Evolutionary conservation across 169 alveolate genomes (phyloP), one percentile per base, ranked within the genome.

Genomic region (Plasmodium ovale): DNA sequence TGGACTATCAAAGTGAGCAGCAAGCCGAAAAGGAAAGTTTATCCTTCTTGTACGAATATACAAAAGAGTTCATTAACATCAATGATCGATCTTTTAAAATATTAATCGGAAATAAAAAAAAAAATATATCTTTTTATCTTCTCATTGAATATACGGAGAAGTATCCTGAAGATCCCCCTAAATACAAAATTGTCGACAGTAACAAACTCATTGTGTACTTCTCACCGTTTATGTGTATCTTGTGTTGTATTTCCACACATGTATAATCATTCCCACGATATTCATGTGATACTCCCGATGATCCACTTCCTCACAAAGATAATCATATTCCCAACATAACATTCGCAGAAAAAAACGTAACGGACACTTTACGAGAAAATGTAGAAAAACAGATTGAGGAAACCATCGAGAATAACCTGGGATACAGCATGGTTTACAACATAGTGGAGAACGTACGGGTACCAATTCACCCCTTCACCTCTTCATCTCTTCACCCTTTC

Each of bases 371-470:
- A 35, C 25, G 14, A 25, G 64, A 35, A 31, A 60, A 74, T 74
- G 74, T 74, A 35, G 68, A 74, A n/a, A 31, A 60, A 9, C 74
- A 35, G 10, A 74, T 74, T 23, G 9, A 33, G 44, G 88, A 74
- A 67, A 74, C 88, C 6, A 65, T 74, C 23, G 88, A 74, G 62
- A 74, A 74, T 54, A 74, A 74, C 49, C n/a, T 74, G 70, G 88
- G 88, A 51, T 74, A 74, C 35, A 74, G 68, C 16, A 74, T 74
- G 88, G 62, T 74, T 39, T 74, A 74, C 21, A 74, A 59, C 49
- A 74, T 74, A 60, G 88, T 74, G 35, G 88, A 74, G 37, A 74
- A 74, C 49, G 44, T 74, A 74, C 39, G 88, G 68, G 88, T 74
- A 74, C 27, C n/a, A n/a, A n/a, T n/a, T n/a, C n/a, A n/a, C n/a